Percentiles rank a stretch among this genome's conserved stretches.
Conservation (phyloP, 2,329 filamentous ascomycete species). For the Penicillium sp. region DNA sequence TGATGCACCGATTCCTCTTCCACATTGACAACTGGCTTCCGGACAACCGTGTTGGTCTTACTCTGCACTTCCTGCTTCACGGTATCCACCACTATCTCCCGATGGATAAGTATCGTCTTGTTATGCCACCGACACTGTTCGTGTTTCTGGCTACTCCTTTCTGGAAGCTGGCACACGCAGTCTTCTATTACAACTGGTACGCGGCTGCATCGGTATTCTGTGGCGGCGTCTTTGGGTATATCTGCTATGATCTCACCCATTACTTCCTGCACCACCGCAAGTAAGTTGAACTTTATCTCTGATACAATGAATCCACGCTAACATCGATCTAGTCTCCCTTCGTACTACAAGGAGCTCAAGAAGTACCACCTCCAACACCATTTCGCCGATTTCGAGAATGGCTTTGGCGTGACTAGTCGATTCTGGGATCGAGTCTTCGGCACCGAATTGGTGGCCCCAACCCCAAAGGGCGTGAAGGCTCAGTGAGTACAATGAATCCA, state of each 20-base stretch:
- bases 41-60: conserved; percentile 84
- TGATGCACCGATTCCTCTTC: conserved; percentile 86
- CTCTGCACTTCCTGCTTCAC: conserved; percentile 87
- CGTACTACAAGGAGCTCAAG: conserved; percentile 89
- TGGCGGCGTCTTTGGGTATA: conserved; percentile 91
- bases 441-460: conserved; percentile 66
- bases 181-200: conserved; percentile 86
- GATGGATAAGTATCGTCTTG: conserved; percentile 97
- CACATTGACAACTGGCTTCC: conserved; percentile 91
- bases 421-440: conserved; percentile 96
- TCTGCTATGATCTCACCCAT: conserved; percentile 95
- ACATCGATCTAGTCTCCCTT: conserved; percentile 61
- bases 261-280: conserved; percentile 98
- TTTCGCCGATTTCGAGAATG: conserved; percentile 96
- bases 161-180: conserved; percentile 80
- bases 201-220: conserved; percentile 75
- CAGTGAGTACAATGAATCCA: conserved; percentile 26
- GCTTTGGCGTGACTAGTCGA: conserved; percentile 91
- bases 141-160: conserved; percentile 80
- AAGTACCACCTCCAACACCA: conserved; percentile 97
- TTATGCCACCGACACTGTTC: conserved; percentile 94
- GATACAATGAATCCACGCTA: conserved; percentile 7
- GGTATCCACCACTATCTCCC: conserved; percentile 97
- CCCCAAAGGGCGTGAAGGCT: conserved; percentile 38
- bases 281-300: conserved; percentile 46